Percentiles rank a stretch among this genome's conserved stretches.
Conservation (phyloP, 1,284 basidiomycete genomes). For the Pseudozyma sp. region DNA sequence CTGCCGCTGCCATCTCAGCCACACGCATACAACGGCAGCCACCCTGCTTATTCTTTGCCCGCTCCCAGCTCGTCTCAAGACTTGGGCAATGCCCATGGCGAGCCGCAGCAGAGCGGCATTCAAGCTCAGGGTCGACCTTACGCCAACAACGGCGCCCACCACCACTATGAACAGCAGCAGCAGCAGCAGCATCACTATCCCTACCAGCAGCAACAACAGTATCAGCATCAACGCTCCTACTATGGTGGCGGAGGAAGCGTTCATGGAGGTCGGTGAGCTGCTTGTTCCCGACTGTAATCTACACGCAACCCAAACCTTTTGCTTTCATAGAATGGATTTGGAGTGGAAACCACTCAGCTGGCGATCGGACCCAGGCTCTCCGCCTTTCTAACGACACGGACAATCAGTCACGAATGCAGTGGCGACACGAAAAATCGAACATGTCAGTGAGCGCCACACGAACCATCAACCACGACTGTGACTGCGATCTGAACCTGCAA, state of each 20-base stretch:
- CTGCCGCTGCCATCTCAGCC: constrained; percentile 4
- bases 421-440: too few relatives aligned
- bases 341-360: too few relatives aligned
- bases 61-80: background rate
- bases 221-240: constrained; percentile 15
- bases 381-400: too few relatives aligned
- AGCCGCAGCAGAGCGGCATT: constrained; percentile 2
- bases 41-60: constrained; percentile 4
- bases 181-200: background rate
- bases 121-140: constrained; percentile 3
- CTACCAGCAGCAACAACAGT: constrained; percentile 1
- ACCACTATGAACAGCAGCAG: constrained; percentile 9
- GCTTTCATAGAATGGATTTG: too few relatives aligned
- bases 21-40: constrained; percentile 16
- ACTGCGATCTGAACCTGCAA: too few relatives aligned
- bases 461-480: too few relatives aligned
- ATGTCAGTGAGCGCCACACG: too few relatives aligned
- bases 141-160: constrained; percentile 9
- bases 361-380: too few relatives aligned
- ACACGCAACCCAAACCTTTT: background rate
- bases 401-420: too few relatives aligned
- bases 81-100: constrained; percentile 5
- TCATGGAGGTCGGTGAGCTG: constrained; percentile 18
- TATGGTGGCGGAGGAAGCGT: constrained; percentile 13
- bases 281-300: constrained; percentile 5